These are phyloP conservation scores for Hypoxylon lienhwacheense DNA, from an alignment of 495 filamentous ascomycete genomes.

Conservation along the genomic window DNA sequence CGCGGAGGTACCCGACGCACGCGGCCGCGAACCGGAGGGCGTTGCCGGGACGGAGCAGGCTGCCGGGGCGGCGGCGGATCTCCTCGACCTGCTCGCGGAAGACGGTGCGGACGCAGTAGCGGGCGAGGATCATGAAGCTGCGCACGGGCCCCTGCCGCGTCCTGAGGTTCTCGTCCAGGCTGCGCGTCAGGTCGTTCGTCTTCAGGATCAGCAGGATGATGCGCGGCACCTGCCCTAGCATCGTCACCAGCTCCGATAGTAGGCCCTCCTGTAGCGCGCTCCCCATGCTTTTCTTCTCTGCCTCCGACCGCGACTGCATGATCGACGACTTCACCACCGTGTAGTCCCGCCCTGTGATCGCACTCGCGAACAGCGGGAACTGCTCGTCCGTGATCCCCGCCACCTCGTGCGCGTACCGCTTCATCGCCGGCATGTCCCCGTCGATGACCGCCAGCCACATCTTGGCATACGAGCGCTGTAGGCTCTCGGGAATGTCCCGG, in stretches of 20 bases:
- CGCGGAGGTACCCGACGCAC: constrained; percentile 54
- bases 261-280: constrained; percentile 83
- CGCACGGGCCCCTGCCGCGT: constrained; percentile 85
- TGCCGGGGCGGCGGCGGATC: constrained; percentile 51
- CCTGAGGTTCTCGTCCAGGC: constrained; percentile 90
- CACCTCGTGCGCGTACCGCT: constrained; percentile 83
- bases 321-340: constrained; percentile 68
- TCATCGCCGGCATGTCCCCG: constrained; percentile 78
- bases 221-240: constrained; percentile 85
- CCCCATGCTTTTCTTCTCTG: constrained; percentile 81
- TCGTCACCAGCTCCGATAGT: constrained; percentile 80
- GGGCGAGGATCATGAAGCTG: constrained; percentile 89
- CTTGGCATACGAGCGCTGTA: constrained; percentile 90
- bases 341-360: constrained; percentile 94
- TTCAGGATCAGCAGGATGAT: constrained; percentile 96
- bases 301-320: constrained; percentile 58
- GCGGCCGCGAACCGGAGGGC: constrained; percentile 50
- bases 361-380: constrained; percentile 93
- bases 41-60: constrained; percentile 54
- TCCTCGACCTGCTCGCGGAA: constrained; percentile 83
- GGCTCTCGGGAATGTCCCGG: constrained; percentile 77
- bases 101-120: constrained; percentile 87
- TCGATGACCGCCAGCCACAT: constrained; percentile 97
- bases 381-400: constrained; percentile 88
- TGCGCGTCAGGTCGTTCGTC: constrained; percentile 95